These are phyloP conservation scores for Trametes villosa DNA, from an alignment of 768 basidiomycete genomes.

Conservation along the genomic window DNA sequence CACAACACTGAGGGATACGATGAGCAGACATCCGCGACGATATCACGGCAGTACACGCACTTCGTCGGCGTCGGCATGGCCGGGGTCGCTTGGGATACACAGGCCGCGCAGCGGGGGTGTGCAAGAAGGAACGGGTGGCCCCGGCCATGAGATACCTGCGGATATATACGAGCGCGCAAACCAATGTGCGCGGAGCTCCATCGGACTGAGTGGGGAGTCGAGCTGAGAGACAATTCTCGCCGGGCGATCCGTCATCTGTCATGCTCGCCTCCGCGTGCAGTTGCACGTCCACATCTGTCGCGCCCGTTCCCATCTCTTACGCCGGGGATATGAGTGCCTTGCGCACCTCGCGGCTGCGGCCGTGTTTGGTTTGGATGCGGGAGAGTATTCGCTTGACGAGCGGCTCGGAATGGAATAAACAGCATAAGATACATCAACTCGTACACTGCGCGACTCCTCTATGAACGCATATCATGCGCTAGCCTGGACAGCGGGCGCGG, in stretches of 20 bases:
- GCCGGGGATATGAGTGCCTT: not conserved
- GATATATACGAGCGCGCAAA: slow-evolving; percentile 11
- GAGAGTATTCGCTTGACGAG: not conserved
- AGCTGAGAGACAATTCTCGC: slow-evolving; percentile 13
- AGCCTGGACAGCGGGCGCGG: slow-evolving; percentile 12
- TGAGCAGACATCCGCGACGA: not conserved
- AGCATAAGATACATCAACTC: slow-evolving; percentile 16
- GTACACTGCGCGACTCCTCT: slow-evolving; percentile 1
- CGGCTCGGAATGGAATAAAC: not conserved
- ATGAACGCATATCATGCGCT: slow-evolving; percentile 8
- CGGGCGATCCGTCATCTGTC: slow-evolving; percentile 2
- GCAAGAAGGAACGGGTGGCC: not conserved
- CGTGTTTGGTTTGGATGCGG: no score
- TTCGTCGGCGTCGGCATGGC: slow-evolving; percentile 2
- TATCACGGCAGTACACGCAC: not conserved
- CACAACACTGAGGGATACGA: not conserved
- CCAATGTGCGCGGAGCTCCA: slow-evolving; percentile 16
- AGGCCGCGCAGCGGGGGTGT: not conserved
- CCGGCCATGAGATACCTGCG: not conserved
- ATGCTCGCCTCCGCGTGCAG: no score
- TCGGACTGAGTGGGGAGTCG: slow-evolving; percentile 12
- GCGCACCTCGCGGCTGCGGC: not conserved
- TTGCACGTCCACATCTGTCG: not conserved
- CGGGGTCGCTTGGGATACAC: not conserved
- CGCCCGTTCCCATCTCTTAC: not conserved